These are phyloP conservation scores for Davidsoniella eucalypti DNA, from an alignment of 2,329 filamentous ascomycete genomes.

Conservation along the genomic window DNA sequence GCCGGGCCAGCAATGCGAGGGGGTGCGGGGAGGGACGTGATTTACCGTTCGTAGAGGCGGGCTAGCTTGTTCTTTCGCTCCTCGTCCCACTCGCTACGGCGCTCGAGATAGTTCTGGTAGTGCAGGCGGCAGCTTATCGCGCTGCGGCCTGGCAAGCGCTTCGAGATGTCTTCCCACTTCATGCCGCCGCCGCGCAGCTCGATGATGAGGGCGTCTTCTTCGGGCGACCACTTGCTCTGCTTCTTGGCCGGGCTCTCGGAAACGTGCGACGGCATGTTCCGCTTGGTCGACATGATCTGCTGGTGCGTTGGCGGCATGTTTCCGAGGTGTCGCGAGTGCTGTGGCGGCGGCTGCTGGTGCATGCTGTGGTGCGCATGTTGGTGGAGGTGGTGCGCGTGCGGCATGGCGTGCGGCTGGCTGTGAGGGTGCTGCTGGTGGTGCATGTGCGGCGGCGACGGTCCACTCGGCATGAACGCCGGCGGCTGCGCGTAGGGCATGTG, in stretches of 20 bases:
- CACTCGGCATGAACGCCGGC: slow-evolving; percentile 13
- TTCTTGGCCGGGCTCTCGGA: slow-evolving; percentile 66
- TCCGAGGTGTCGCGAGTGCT: background rate
- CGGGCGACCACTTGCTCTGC: slow-evolving; percentile 90
- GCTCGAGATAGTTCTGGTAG: slow-evolving; percentile 94
- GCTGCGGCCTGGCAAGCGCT: slow-evolving; percentile 74
- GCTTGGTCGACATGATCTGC: slow-evolving; percentile 21
- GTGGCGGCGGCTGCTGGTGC: slow-evolving; percentile 2
- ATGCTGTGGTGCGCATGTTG: background rate
- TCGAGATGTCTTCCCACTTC: slow-evolving; percentile 99
- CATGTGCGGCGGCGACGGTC: slow-evolving; percentile 9
- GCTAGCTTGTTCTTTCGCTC: slow-evolving; percentile 96
- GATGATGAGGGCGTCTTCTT: slow-evolving; percentile 88
- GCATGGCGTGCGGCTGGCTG: background rate
- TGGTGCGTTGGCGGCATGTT: slow-evolving; percentile 15
- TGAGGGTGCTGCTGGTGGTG: slow-evolving; percentile 19
- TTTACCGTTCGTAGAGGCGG: slow-evolving; percentile 83
- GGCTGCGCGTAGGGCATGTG: slow-evolving; percentile 11
- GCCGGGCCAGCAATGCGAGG: too few relatives aligned
- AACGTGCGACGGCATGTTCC: slow-evolving; percentile 38
- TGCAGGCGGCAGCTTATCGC: slow-evolving; percentile 87
- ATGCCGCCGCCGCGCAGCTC: slow-evolving; percentile 77
- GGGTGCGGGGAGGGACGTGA: slow-evolving; percentile 12
- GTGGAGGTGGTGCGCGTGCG: background rate
- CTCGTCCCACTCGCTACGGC: slow-evolving; percentile 88